Percentiles rank a stretch among this genome's conserved stretches.
Conservation (phyloP, 2,329 filamentous ascomycete genomes). For the Colletotrichum sp. region DNA sequence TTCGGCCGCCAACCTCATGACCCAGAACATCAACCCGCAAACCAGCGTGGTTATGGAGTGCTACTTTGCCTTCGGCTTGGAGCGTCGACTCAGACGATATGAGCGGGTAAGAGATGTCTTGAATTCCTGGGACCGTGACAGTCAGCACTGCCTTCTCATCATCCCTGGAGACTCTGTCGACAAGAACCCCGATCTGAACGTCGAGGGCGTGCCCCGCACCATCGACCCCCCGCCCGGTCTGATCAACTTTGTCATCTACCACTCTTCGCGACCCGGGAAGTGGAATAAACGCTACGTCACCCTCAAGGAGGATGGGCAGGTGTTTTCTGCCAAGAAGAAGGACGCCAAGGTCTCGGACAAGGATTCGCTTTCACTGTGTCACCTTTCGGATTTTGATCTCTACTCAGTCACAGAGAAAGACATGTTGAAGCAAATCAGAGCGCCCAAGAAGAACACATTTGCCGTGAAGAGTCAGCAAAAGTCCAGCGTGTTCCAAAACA, state of each 20-base stretch:
- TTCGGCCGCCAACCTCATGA: conserved; percentile 67
- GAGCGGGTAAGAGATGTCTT: conserved; percentile 86
- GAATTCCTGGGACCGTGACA: conserved; percentile 90
- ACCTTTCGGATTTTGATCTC: conserved; percentile 91
- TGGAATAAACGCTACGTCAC: conserved; percentile 89
- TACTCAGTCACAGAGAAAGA: conserved; percentile 77
- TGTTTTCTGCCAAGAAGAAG: conserved; percentile 71
- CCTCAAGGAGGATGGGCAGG: conserved; percentile 75
- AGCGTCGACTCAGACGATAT: conserved; percentile 82
- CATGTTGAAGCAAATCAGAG: conserved; percentile 72
- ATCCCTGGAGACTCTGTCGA: conserved; percentile 60
- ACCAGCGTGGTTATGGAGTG: conserved; percentile 78
- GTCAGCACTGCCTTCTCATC: conserved; percentile 75
- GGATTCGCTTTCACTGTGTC: conserved; percentile 74
- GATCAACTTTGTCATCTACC: conserved; percentile 70
- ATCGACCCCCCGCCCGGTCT: conserved; percentile 67
- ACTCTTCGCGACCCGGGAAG: conserved; percentile 81
- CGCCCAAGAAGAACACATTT: conserved; percentile 84
- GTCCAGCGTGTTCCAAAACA: conserved; percentile 79
- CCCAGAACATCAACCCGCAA: conserved; percentile 65
- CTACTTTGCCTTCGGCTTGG: conserved; percentile 76
- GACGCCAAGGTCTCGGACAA: conserved; percentile 65
- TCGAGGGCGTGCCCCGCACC: conserved; percentile 63
- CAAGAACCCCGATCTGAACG: conserved; percentile 66
- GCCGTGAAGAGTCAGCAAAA: conserved; percentile 94